These are phyloP conservation scores for Wallacemonas collosoma DNA, from an alignment of 208 protist genomes.

Conservation along the genomic window DNA sequence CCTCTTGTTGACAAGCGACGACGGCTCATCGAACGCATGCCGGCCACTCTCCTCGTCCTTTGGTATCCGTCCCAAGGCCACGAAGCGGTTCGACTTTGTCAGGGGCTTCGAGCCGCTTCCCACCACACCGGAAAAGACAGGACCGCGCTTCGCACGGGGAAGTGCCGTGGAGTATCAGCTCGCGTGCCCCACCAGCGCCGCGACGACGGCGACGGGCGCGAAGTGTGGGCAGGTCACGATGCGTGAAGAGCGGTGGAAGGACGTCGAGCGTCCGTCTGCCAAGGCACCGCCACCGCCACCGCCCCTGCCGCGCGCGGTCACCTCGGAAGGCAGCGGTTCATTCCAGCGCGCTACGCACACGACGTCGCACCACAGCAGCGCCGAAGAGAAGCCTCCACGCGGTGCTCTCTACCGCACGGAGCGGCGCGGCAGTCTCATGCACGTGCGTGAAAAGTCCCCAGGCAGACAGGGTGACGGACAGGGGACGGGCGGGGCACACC, in stretches of 20 bases:
- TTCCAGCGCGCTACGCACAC: not conserved
- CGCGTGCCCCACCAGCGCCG: not conserved
- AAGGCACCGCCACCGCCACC: not conserved
- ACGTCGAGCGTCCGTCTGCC: not conserved
- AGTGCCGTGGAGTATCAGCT: slow-evolving; percentile 19
- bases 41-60: slow-evolving; percentile 10
- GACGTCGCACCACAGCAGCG: slow-evolving; percentile 8
- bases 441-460: slow-evolving; percentile 3
- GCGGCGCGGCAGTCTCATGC: not conserved
- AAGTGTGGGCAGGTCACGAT: not conserved
- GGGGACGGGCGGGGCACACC: no score
- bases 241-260: not conserved
- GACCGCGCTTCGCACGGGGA: slow-evolving; percentile 7
- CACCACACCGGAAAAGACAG: slow-evolving; percentile 12
- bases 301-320: not conserved
- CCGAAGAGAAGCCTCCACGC: slow-evolving; percentile 7
- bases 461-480: not conserved
- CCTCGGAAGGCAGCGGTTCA: not conserved
- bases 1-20: not conserved
- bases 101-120: slow-evolving; percentile 11
- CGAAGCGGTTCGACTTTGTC: slow-evolving; percentile 19
- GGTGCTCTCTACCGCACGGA: not conserved
- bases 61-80: slow-evolving; percentile 18
- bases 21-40: slow-evolving; percentile 14
- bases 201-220: not conserved